A percentile compares a stretch with the other conserved stretches of the same genome.
phyloP scores from a whole-genome alignment of 2,329 filamentous ascomycete genomes.

The Pochonia chlamydosporia region DNA sequence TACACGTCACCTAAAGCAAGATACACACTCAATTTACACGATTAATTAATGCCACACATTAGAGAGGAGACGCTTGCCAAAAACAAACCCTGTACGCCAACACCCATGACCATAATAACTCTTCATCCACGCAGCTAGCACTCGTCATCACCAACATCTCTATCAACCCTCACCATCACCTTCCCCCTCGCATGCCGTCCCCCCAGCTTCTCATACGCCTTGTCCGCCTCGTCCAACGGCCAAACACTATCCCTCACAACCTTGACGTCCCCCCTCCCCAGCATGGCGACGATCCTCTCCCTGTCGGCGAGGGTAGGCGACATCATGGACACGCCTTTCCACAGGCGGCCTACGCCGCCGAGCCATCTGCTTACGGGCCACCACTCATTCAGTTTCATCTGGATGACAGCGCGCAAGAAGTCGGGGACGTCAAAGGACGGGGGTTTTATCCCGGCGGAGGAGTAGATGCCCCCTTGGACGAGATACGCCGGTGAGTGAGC shows the following conservation, averaged over 20 bases:
- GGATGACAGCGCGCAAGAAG: slow-evolving; percentile 23
- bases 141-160: slow-evolving; percentile 17
- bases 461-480: slow-evolving; percentile 28
- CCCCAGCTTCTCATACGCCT: slow-evolving; percentile 28
- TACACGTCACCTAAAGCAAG: no score
- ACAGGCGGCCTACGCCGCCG: slow-evolving; percentile 31
- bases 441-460: slow-evolving; percentile 34
- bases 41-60: no score
- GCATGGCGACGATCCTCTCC: slow-evolving; percentile 25
- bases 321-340: slow-evolving; percentile 28
- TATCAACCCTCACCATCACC: slow-evolving; percentile 28
- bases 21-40: no score
- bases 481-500: slow-evolving; percentile 32
- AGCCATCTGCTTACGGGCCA: slow-evolving; percentile 30
- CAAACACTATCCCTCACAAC: slow-evolving; percentile 31
- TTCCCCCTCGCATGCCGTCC: slow-evolving; percentile 31
- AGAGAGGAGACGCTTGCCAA: no score
- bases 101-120: no score
- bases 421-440: slow-evolving; percentile 23
- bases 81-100: no score
- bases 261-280: slow-evolving; percentile 27
- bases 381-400: slow-evolving; percentile 32
- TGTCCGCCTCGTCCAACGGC: slow-evolving; percentile 27
- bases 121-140: no score
- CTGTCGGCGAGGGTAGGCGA: slow-evolving; percentile 25